A percentile compares a stretch with the other conserved stretches of the same genome.
Evolutionary conservation across 2,329 filamentous ascomycete genomes (phyloP).

Genomic region (Talaromyces piceae): DNA sequence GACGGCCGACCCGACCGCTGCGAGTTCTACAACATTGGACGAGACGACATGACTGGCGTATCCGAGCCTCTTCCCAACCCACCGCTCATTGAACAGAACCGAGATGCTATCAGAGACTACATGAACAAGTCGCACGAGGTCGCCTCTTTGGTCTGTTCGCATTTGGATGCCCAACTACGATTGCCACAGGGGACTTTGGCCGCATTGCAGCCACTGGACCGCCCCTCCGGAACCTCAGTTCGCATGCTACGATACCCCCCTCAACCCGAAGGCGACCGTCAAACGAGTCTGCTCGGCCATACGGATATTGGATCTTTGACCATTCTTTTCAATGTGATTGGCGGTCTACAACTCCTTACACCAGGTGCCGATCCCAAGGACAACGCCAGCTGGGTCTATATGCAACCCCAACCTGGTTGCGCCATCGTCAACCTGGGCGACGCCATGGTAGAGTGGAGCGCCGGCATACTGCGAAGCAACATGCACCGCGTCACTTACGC

Average conservation of each 20-base stretch:
- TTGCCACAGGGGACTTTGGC: neutral
- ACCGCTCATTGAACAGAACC: neutral
- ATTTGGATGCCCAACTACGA: neutral
- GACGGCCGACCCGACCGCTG: neutral
- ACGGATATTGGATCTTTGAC: slow-evolving; percentile 7
- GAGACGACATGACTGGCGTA: slow-evolving; percentile 4
- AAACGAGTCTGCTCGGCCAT: slow-evolving; percentile 4
- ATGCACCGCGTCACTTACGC: slow-evolving; percentile 4
- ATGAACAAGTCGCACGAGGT: neutral
- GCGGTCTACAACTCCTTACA: slow-evolving; percentile 5
- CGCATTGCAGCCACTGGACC: neutral
- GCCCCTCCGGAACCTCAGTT: neutral
- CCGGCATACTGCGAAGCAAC: slow-evolving; percentile 6
- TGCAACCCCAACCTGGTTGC: neutral
- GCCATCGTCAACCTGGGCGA: slow-evolving; percentile 8
- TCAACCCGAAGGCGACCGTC: slow-evolving; percentile 1
- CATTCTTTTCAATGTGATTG: slow-evolving; percentile 3
- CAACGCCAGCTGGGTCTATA: slow-evolving; percentile 4
- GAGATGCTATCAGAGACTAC: neutral
- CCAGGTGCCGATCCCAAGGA: neutral
- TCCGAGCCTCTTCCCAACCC: neutral
- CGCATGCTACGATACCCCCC: slow-evolving; percentile 4
- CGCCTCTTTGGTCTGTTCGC: neutral
- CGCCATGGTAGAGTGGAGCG: slow-evolving; percentile 9
- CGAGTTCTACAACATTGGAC: slow-evolving; percentile 5